Base-by-base conservation (phyloP, 2,329 filamentous ascomycete genomes). In the Pleurostoma richardsiae region DNA sequence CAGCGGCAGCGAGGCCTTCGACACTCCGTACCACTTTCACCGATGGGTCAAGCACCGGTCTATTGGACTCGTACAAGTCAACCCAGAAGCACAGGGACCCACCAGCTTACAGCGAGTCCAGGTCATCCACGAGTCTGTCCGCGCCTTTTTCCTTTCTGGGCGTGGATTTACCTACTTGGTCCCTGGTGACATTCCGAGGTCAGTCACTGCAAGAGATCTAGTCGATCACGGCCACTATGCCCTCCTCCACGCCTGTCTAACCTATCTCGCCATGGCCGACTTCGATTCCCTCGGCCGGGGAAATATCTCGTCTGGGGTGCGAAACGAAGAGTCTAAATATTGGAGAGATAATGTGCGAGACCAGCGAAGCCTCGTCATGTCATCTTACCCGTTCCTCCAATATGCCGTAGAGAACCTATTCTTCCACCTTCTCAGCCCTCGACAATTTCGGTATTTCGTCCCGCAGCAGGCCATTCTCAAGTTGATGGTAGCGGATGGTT, bases 191-290 rank as follows among this genome's bases (percentile, higher is more conserved):
- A n/a, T 36, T 8, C n/a, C 29, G 10, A 31, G 27, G 33, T 40
- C 41, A 11, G 42, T 27, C 4, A 48, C 51, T 2, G 40, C 53
- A 1, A 41, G 55, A 3, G 53, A 57, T 38, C 56, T 60, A 36
- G 44, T 57, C 47, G 60, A 65, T 49, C 48, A 54, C 1, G 56
- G 56, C 4, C 61, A 65, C 49, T 61, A 58, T 47, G 44, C 54
- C 19, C 50, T 66, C 5, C 52, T 66, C 5, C 53, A 58, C 31
- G 56, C 60, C 1, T 65, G 63, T 41, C 52, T 65, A 2, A 52
- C 53, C 4, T 65, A 59, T 47, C 59, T 66, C 46, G 61, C 64
- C 55, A 60, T 62, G 55, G 50, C 54, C 4, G 63, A 65, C 44
- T 61, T 65, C 30, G 60, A 62, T 10, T 46, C 54, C 8, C 52